Base-by-base conservation (phyloP, 805 yeast genomes). In the Ogataea nitratoaversa region DNA sequence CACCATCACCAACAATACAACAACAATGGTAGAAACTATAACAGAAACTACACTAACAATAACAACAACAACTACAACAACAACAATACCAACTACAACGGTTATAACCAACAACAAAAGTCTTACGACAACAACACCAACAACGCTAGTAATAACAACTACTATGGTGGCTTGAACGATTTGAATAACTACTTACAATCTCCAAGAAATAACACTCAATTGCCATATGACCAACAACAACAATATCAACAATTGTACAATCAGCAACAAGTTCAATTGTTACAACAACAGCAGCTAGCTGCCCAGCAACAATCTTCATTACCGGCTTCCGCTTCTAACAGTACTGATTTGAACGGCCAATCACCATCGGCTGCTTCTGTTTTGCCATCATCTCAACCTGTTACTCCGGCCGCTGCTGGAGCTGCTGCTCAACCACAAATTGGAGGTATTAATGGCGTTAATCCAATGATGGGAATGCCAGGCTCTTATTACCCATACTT, bases 391-490 rank as follows among this genome's bases (percentile, higher is more conserved):
- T 49, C 53, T n/a, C 41, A 44, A 17, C 40, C 52, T 36, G 48
- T 43, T 14, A 41, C 43, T 13, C 46, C 48, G 9, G 42, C 46
- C 25, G 43, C 43, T 32, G 44, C 41, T 18, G 48, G 50, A 31
- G 47, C 47, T 31, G 53, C 49, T 33, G 52, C 43, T 9, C 29
- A 22, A 22, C 20, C 36, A 2, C 36, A 22, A 24, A 43, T 53
- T 13, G 52, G 57, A 35, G 56, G 52, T 31, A 42, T 53, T 46
- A 51, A 41, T 38, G 43, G 45, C 23, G 53, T 40, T 28, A 50
- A 49, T 34, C 61, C 61, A 45, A 56, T 57, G 59, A 52, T 57
- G 54, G 57, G 60, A 34, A 47, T 53, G 30, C 62, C 62, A 40
- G 56, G 53, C 27, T 52, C 56, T 16, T 55, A 49, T 46, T 59